Base-by-base conservation (phyloP, 177 flowering plant genomes). In the Vitis hybrid region DNA sequence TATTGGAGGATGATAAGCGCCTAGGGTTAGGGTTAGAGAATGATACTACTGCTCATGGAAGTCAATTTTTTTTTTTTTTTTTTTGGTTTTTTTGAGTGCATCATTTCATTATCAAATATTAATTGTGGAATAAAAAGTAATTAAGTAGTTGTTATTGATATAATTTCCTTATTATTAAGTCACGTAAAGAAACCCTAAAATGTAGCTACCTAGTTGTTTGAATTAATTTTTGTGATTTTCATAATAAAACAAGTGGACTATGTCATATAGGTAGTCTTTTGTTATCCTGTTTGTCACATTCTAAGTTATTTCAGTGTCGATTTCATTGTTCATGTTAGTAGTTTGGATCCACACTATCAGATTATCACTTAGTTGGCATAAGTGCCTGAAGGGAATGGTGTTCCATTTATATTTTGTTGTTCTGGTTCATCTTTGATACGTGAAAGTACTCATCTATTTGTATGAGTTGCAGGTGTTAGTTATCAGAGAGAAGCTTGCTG, bases 401-500 rank as follows among this genome's bases (percentile, higher is more conserved):
- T 33, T n/a, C 51, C 14, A 0, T 11, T 10, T 16, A 39, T 8
- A 49, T 3, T 58, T 62, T 49, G 15, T 2, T 14, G 7, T 45
- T 56, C 10, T 68, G 1, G 39, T 64, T 64, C 55, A 50, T 61
- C 7, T 19, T 56, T 60, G 4, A 52, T 21, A 3, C 19, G 14
- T 18, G 18, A 56, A 52, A 45, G 7, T 62, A 29, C 5, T 21
- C 16, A 56, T 29, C 39, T 13, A 21, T 68, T 39, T 66, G 48
- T 18, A 58, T 66, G 65, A 59, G 13, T 65, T 77, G 51, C 78
- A 93, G 99, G 99, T 92, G 60, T 73, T 93, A 66, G 74, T 91
- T 63, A 91, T 95, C 51, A 82, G 99, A 69, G 99, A 95, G 81
- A 95, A 95, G 71, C 97, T 95, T 74, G 98, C 99, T 15, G 98